Base-by-base conservation (phyloP, 768 basidiomycete species). In the Podaxis carcinomalis region DNA sequence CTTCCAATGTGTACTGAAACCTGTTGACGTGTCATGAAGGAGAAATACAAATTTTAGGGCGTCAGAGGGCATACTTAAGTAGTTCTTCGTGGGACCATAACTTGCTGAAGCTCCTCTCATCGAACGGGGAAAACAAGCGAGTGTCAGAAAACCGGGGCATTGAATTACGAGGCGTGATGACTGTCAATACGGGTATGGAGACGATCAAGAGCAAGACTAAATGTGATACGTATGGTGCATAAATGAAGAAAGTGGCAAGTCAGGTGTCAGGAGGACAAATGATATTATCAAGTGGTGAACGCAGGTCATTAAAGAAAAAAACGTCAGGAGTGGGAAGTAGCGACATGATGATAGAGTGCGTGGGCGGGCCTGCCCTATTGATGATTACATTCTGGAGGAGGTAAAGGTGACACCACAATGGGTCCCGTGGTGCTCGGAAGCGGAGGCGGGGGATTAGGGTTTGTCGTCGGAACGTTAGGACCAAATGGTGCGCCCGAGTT, bases 331-430 rank as follows among this genome's bases (percentile, higher is more conserved):
- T 14, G 36, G 19, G 27, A 50, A 36, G n/a, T 7, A 16, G 35
- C 11, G 42, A 52, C 35, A 44, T 1, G 19, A 14, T 35, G 37
- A 35, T 9, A 53, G 55, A 42, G 50, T 5, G 36, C 1, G 4
- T 7, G 25, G 13, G 27, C 9, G 23, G 13, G 19, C 7, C 5
- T 7, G n/a, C 1, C 35, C 40, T 46, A 57, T n/a, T 57, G 56
- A 47, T 57, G 56, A n/a, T 46, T 57, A 7, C 56, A 57, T n/a
- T 47, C 56, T 11, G 66, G 59, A 9, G 65, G 55, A 2, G 64
- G 51, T n/a, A 54, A 14, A 16, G 54, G 32, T 10, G 58, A 32
- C 1, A 44, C 42, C 11, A 27, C 44, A 40, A 25, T 40, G 53
- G 55, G 60, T 9, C 37, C 47, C 28, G 40, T 36, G 19, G 36